Evolutionary conservation across 148 eudicot genomes (phyloP).

Genomic region (Chenopodium album): DNA sequence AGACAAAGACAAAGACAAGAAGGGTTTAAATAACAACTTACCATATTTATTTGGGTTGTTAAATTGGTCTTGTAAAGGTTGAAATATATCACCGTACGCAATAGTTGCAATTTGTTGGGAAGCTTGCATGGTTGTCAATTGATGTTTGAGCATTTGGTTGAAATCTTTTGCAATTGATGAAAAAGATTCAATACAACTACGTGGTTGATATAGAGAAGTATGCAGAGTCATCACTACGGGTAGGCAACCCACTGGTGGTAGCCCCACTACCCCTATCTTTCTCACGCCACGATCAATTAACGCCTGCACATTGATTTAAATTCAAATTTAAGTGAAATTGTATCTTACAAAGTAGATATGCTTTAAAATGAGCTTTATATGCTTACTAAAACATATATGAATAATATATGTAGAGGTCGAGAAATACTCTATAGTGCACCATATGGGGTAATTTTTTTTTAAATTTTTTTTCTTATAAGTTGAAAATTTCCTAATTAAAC

Average conservation of each 20-base stretch:
- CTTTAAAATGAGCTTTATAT: no score
- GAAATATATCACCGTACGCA: conserved; percentile 34
- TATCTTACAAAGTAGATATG: no score
- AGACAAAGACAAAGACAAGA: neutral
- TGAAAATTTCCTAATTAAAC: no score
- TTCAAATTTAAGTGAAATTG: neutral
- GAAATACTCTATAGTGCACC: no score
- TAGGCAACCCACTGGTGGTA: conserved; percentile 71
- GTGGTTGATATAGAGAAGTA: conserved; percentile 20
- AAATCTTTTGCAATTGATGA: conserved; percentile 44
- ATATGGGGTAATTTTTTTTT: no score
- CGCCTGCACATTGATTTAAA: conserved; percentile 24
- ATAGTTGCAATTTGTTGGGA: conserved; percentile 11
- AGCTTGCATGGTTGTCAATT: conserved; percentile 34
- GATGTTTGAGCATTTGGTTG: conserved; percentile 39
- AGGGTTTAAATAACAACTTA: neutral
- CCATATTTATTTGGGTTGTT: conserved; percentile 36
- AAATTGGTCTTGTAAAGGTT: conserved; percentile 31
- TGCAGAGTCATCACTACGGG: conserved; percentile 47
- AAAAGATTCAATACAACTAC: conserved; percentile 48
- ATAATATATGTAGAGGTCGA: no score
- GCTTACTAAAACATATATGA: no score
- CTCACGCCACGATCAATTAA: conserved; percentile 47
- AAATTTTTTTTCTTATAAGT: no score
- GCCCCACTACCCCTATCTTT: conserved; percentile 43